Evolutionary conservation across 2,329 filamentous ascomycete species (phyloP), one percentile per base, ranked within the genome.

Genomic region (Allantophomopsis lycopodina): DNA sequence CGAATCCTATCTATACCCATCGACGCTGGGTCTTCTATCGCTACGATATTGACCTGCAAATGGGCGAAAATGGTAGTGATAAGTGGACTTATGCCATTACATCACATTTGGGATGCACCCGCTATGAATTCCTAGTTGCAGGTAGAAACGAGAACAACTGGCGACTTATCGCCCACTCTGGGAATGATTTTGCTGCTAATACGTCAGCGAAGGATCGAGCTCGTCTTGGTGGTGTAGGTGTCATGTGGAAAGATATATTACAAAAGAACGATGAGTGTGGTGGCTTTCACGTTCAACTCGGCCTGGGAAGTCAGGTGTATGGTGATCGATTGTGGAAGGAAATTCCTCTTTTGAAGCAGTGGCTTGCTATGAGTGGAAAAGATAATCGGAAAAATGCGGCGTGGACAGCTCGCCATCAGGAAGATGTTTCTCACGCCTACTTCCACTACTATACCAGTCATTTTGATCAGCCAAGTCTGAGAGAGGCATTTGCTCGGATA

Each of bases 401-500:
- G 34, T 98, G 91, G 91, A 94, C 88, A 7, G 86, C 89, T 3
- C 80, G 86, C 37, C 85, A 96, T 51, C 87, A 98, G 55, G 89
- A 98, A 54, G 91, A 98, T 54, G 86, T 94, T 14, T 79, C 82
- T 2, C 88, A 96, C 60, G 88, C 91, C 7, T 98, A 94, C 63
- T 98, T 98, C 60, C 91, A 98, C 59, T 98, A 94, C 60, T 98
- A 98, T 57, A 94, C 88, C 1, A 94, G 87, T 50, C 89, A 96
- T 59, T 96, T 98, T 56, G 91, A 98, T 55, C 91, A 98, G 60
- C 88, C 89, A 6, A 89, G 93, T 59, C 60, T 98, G 48, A 71
- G 91, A 44, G 91, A 98, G 60, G 88, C 89, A 0, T 98, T 94
- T 65, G 91, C 91, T 16, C 91, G 98, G 63, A 95, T 98, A 45